Percentiles rank a stretch among this genome's conserved stretches.
Conservation (phyloP, 2,329 filamentous ascomycete genomes). For the Chaetomiaceae sp. region DNA sequence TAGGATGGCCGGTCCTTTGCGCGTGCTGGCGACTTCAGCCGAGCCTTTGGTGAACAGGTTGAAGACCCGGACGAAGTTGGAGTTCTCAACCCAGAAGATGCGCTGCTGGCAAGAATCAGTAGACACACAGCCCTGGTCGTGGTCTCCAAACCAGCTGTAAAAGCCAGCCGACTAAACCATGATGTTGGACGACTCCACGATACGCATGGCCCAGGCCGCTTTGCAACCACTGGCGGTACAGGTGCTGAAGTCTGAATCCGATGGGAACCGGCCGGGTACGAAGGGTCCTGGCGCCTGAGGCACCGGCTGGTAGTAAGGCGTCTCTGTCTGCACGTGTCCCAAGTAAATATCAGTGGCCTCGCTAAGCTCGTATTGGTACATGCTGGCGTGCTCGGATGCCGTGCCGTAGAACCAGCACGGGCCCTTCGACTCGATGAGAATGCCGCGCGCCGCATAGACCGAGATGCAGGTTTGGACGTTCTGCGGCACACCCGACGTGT, state of each 20-base stretch:
- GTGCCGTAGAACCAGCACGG: slow-evolving; percentile 57
- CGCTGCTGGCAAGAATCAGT: neutral
- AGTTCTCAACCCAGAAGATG: neutral
- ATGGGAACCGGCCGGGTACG: slow-evolving; percentile 29
- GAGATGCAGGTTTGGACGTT: slow-evolving; percentile 49
- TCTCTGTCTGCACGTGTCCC: slow-evolving; percentile 62
- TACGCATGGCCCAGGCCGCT: slow-evolving; percentile 57
- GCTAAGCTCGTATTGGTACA: slow-evolving; percentile 62
- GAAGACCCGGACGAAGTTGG: neutral
- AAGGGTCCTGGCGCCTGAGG: slow-evolving; percentile 54
- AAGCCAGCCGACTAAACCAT: slow-evolving; percentile 56
- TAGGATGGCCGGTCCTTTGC: neutral
- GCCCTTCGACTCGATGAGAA: slow-evolving; percentile 39
- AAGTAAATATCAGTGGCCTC: slow-evolving; percentile 55
- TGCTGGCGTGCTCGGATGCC: slow-evolving; percentile 54
- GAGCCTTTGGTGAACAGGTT: neutral
- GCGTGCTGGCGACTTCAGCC: neutral
- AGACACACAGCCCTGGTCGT: slow-evolving; percentile 28
- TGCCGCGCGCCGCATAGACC: slow-evolving; percentile 27
- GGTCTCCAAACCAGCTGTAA: slow-evolving; percentile 63
- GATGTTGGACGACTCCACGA: slow-evolving; percentile 49
- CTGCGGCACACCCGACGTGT: slow-evolving; percentile 33
- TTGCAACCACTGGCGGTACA: slow-evolving; percentile 26
- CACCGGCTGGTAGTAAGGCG: slow-evolving; percentile 63
- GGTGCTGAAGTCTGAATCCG: slow-evolving; percentile 46